Conservation (phyloP, 257 asterid genomes). For the Apocynum venetum region DNA sequence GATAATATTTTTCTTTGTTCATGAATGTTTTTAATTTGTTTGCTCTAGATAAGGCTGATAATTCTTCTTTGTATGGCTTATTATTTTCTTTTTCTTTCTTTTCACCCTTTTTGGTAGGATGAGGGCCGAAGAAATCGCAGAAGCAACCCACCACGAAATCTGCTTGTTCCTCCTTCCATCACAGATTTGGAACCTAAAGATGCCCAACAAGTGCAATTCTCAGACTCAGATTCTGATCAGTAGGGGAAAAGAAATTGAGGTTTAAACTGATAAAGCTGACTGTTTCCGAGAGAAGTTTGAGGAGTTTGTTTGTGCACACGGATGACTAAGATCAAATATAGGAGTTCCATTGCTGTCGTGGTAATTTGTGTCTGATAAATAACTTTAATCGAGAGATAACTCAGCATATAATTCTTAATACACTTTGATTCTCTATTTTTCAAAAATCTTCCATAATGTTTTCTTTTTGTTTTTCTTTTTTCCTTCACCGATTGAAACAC, state of each 20-base stretch:
- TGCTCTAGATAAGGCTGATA: background rate
- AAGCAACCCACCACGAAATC: constrained; percentile 32
- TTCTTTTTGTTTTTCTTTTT: too few relatives aligned
- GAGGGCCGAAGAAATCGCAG: constrained; percentile 37
- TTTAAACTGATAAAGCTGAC: background rate
- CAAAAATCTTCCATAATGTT: background rate
- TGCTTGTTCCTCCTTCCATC: constrained; percentile 69
- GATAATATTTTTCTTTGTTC: background rate
- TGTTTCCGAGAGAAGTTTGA: background rate
- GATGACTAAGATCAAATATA: background rate
- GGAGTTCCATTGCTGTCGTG: background rate
- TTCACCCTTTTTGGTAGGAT: constrained; percentile 29
- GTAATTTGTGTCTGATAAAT: background rate
- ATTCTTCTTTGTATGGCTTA: background rate
- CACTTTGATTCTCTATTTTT: too few relatives aligned
- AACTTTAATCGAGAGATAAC: background rate
- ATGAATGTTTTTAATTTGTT: background rate
- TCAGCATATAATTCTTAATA: too few relatives aligned
- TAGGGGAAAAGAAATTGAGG: background rate
- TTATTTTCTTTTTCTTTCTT: background rate
- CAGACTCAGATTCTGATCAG: constrained; percentile 71
- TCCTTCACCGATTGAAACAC: too few relatives aligned
- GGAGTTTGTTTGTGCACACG: background rate
- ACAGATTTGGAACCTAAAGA: constrained; percentile 62
- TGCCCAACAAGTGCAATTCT: constrained; percentile 52